Conservation (phyloP, 2,329 filamentous ascomycete species). For the Colletotrichum cordylinicola region DNA sequence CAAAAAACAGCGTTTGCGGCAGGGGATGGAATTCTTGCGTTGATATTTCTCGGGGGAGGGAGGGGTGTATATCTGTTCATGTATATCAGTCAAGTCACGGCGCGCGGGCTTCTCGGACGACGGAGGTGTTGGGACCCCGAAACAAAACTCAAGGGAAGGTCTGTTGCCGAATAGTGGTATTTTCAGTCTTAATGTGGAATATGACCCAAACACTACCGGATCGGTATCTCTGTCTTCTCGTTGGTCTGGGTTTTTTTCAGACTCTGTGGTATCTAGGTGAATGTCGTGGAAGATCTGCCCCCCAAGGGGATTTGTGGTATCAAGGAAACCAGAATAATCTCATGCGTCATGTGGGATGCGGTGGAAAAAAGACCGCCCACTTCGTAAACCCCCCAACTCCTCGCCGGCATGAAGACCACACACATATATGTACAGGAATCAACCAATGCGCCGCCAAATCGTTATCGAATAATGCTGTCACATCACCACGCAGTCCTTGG, state of each 20-base stretch:
- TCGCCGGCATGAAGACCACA: conserved; percentile 4
- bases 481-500: conserved; percentile 53
- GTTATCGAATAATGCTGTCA: conserved; percentile 30
- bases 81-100: background rate
- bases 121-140: background rate
- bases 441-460: conserved; percentile 1
- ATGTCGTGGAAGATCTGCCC: background rate
- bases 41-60: background rate
- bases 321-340: conserved; percentile 6
- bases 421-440: conserved; percentile 1
- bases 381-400: conserved; percentile 8
- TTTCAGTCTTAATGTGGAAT: conserved; percentile 16
- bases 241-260: background rate
- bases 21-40: background rate
- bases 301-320: background rate
- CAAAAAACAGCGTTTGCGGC: background rate
- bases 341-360: conserved; percentile 3
- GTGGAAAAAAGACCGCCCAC: background rate
- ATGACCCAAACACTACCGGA: conserved; percentile 8
- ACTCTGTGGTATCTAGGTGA: background rate
- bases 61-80: background rate
- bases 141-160: background rate
- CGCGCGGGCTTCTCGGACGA: background rate
- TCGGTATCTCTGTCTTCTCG: conserved; percentile 4
- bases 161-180: background rate